Evolutionary conservation across 2,329 filamentous ascomycete genomes (phyloP).

Genomic region (Colletotrichum chlorophyti): DNA sequence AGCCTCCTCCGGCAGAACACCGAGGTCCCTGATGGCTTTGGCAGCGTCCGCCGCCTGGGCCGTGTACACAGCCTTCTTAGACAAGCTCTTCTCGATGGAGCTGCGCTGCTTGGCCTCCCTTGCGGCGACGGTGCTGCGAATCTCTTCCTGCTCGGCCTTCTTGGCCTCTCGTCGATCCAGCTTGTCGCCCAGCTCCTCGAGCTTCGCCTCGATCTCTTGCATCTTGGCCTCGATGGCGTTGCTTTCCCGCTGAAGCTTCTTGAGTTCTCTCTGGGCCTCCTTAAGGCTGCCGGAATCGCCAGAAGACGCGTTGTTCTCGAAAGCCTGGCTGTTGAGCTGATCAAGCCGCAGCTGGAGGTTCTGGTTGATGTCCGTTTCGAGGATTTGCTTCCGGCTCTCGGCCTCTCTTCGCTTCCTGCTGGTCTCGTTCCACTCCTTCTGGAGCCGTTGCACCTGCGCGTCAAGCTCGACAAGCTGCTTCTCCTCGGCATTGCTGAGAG

Average conservation of each 20-base stretch:
- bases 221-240: constrained; percentile 73
- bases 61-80: constrained; percentile 82
- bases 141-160: constrained; percentile 70
- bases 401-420: constrained; percentile 77
- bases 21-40: constrained; percentile 90
- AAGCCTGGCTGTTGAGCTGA: constrained; percentile 78
- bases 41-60: constrained; percentile 81
- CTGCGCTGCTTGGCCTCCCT: constrained; percentile 88
- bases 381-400: constrained; percentile 79
- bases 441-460: constrained; percentile 73
- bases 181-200: constrained; percentile 60
- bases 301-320: constrained; percentile 63
- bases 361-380: constrained; percentile 88
- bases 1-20: constrained; percentile 91
- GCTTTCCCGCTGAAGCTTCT: constrained; percentile 75
- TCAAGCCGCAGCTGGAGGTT: constrained; percentile 88
- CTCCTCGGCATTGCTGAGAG: constrained; percentile 83
- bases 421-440: constrained; percentile 77
- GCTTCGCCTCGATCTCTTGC: constrained; percentile 74
- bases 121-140: constrained; percentile 76
- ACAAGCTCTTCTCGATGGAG: constrained; percentile 88
- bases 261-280: constrained; percentile 81
- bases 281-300: constrained; percentile 69
- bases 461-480: constrained; percentile 76
- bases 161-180: constrained; percentile 62